Percentiles rank a stretch among this genome's conserved stretches.
phyloP scores from a whole-genome alignment of 805 yeast genomes.

The Candida awuae region DNA sequence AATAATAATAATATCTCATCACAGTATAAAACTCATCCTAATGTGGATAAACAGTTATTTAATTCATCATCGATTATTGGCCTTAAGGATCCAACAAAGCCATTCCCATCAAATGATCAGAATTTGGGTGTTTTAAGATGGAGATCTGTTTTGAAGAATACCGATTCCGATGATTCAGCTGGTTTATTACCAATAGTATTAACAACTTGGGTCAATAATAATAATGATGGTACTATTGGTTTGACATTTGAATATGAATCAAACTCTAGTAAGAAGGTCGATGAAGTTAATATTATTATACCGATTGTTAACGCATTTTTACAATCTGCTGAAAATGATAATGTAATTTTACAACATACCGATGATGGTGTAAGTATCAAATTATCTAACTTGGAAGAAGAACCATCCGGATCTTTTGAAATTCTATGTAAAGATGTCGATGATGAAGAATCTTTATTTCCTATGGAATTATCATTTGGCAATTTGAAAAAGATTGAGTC shows the following conservation, averaged over 20 bases:
- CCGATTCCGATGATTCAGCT: constrained; percentile 45
- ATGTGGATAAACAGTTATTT: constrained; percentile 76
- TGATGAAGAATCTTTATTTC: constrained; percentile 82
- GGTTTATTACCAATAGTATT: constrained; percentile 58
- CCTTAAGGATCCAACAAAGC: constrained; percentile 66
- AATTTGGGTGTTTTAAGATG: constrained; percentile 88
- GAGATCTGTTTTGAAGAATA: constrained; percentile 58
- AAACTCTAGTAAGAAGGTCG: constrained; percentile 41
- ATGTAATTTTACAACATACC: constrained; percentile 46
- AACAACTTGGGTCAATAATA: constrained; percentile 75
- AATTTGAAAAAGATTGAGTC: constrained; percentile 25
- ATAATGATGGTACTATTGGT: constrained; percentile 51
- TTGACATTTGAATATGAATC: constrained; percentile 88
- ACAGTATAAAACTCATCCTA: constrained; percentile 92
- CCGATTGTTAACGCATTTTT: constrained; percentile 55
- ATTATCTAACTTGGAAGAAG: constrained; percentile 41
- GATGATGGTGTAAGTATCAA: constrained; percentile 69
- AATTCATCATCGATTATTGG: constrained; percentile 50
- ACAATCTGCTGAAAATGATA: constrained; percentile 47
- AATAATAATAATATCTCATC: constrained; percentile 39
- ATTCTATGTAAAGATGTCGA: constrained; percentile 59
- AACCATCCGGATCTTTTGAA: constrained; percentile 67
- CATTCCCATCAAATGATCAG: constrained; percentile 89
- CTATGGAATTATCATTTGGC: constrained; percentile 65
- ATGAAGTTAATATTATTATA: constrained; percentile 48